These are phyloP conservation scores for Macrotyloma uniflorum DNA, from an alignment of 306 rosid species.

Conservation along the genomic window DNA sequence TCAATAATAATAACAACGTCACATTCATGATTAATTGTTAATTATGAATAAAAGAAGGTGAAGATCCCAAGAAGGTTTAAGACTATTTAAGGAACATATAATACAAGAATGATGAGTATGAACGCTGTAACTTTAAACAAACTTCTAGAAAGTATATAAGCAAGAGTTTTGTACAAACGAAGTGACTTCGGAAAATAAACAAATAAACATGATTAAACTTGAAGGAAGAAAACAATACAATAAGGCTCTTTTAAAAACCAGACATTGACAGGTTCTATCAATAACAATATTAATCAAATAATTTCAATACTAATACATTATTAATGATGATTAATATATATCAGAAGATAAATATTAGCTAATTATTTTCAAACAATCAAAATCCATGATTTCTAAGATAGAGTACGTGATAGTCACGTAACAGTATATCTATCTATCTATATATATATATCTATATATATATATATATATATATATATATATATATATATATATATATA, in stretches of 20 bases:
- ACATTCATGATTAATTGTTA: neutral
- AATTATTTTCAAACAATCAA: neutral
- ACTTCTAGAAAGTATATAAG: slow-evolving; percentile 4
- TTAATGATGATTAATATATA: slow-evolving; percentile 1
- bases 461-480: too few species aligned
- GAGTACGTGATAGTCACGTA: neutral
- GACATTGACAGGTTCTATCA: too few species aligned
- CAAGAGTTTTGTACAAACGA: slow-evolving; percentile 30
- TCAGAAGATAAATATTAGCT: neutral
- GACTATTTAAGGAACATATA: neutral
- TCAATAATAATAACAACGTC: neutral
- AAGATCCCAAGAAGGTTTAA: neutral
- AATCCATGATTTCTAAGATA: slow-evolving; percentile 4
- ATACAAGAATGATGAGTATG: slow-evolving; percentile 33
- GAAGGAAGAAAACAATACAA: neutral
- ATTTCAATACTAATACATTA: neutral
- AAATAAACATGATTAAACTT: slow-evolving; percentile 28
- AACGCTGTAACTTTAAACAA: slow-evolving; percentile 26
- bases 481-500: neutral
- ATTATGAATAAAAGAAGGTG: neutral
- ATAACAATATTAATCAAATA: neutral
- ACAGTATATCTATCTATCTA: too few species aligned
- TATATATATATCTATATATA: too few species aligned
- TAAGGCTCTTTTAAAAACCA: neutral
- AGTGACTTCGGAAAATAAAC: slow-evolving; percentile 25